phyloP scores from a whole-genome alignment of 768 basidiomycete genomes.

The Lentinula detonsa region DNA sequence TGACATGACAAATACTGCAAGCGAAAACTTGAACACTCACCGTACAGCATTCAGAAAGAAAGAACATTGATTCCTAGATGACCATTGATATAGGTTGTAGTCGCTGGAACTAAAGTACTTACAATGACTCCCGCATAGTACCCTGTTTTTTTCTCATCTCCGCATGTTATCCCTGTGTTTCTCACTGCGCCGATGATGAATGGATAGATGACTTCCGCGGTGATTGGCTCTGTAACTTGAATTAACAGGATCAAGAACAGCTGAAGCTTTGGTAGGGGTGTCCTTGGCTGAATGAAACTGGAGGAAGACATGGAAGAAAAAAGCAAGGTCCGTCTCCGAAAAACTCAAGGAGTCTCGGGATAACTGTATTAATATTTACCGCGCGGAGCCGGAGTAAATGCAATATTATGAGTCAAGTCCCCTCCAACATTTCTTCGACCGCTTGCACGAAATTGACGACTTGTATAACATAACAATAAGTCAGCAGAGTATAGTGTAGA shows the following conservation, averaged over 20 bases:
- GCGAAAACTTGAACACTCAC: background rate
- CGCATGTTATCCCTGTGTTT: conserved; percentile 12
- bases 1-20: background rate
- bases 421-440: no score
- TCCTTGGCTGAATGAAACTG: conserved; percentile 2
- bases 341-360: background rate
- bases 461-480: no score
- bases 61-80: conserved; percentile 23
- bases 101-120: background rate
- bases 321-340: background rate
- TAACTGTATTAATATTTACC: no score
- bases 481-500: no score
- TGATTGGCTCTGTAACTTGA: conserved; percentile 27
- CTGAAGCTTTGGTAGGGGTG: conserved; percentile 33
- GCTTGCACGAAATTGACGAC: no score
- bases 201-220: conserved; percentile 19
- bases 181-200: conserved; percentile 14
- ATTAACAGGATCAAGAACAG: conserved; percentile 28
- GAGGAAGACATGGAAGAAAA: background rate
- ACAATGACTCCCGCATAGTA: conserved; percentile 18
- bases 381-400: no score
- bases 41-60: conserved; percentile 19
- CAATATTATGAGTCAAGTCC: no score
- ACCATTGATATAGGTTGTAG: background rate
- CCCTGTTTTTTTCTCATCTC: conserved; percentile 13